A percentile compares a stretch with the other conserved stretches of the same genome.
phyloP scores from a whole-genome alignment of 2,329 filamentous ascomycete species.

The Daldinia sp. region DNA sequence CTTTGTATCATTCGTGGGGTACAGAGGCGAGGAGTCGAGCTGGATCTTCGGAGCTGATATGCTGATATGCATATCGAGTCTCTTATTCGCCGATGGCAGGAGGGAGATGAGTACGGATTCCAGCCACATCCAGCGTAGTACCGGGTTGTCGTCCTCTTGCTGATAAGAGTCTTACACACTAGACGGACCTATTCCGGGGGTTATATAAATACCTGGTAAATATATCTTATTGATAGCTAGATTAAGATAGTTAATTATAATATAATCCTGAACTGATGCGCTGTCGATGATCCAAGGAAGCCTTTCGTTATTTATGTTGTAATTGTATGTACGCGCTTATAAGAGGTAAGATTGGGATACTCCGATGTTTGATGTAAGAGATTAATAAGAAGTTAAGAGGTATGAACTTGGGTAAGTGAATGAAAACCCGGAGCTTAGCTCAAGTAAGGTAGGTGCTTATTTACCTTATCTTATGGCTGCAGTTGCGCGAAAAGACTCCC shows the following conservation, averaged over 20 bases:
- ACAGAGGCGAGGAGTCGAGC: slow-evolving; percentile 11
- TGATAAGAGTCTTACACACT: slow-evolving; percentile 16
- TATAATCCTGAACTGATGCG: neutral
- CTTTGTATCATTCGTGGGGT: slow-evolving; percentile 23
- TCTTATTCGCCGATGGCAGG: slow-evolving; percentile 14
- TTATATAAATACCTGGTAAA: neutral
- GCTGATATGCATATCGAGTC: slow-evolving; percentile 5
- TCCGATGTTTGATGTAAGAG: too few relatives aligned
- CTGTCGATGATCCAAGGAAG: neutral
- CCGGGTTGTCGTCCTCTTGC: slow-evolving; percentile 3
- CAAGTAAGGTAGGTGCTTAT: slow-evolving; percentile 24
- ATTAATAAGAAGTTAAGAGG: too few relatives aligned
- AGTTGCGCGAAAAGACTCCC: neutral
- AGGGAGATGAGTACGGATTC: neutral
- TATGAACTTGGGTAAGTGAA: neutral
- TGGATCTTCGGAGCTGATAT: slow-evolving; percentile 1
- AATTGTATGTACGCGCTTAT: too few relatives aligned
- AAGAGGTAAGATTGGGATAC: too few relatives aligned
- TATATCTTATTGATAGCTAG: slow-evolving; percentile 1
- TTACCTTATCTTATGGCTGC: slow-evolving; percentile 19
- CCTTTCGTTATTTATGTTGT: too few relatives aligned
- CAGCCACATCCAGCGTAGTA: neutral
- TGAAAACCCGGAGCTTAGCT: slow-evolving; percentile 19
- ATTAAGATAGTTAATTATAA: neutral
- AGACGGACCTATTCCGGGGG: slow-evolving; percentile 6